A percentile compares a stretch with the other conserved stretches of the same genome.
phyloP scores from a whole-genome alignment of 495 filamentous ascomycete genomes.

The Baudoinia panamericana region DNA sequence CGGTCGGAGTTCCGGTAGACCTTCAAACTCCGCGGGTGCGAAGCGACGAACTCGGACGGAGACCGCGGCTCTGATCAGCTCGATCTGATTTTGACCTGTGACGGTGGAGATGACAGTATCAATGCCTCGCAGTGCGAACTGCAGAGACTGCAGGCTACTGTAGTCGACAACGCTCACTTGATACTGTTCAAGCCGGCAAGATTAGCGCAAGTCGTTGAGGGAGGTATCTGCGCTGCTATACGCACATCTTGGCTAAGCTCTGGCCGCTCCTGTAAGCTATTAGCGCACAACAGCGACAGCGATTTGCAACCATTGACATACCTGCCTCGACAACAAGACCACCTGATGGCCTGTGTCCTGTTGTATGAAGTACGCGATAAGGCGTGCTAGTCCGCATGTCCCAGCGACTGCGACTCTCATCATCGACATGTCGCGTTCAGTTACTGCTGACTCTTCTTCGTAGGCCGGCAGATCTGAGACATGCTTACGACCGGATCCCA shows the following conservation, averaged over 20 bases:
- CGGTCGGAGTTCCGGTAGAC: conserved; percentile 34
- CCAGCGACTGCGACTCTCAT: conserved; percentile 67
- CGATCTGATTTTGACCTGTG: conserved; percentile 47
- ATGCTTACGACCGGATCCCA: conserved; percentile 3
- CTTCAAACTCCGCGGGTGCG: conserved; percentile 66
- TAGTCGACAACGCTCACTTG: conserved; percentile 56
- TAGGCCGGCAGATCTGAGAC: background rate
- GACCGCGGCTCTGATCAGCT: conserved; percentile 59
- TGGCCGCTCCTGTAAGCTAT: conserved; percentile 19
- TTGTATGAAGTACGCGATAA: conserved; percentile 47
- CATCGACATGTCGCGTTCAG: conserved; percentile 26
- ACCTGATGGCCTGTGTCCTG: conserved; percentile 47
- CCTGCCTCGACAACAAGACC: conserved; percentile 52
- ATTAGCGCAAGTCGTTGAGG: too few relatives aligned
- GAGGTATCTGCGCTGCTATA: too few relatives aligned
- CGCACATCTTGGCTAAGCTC: conserved; percentile 28
- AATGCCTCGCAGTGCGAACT: conserved; percentile 51
- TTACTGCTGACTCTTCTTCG: background rate
- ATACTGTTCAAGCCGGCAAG: too few relatives aligned
- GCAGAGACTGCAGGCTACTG: conserved; percentile 39
- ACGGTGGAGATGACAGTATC: conserved; percentile 67
- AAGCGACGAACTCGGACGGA: conserved; percentile 51
- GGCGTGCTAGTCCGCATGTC: conserved; percentile 51
- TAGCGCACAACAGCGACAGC: too few relatives aligned
- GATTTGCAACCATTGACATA: too few relatives aligned